A percentile compares a stretch with the other conserved stretches of the same genome.
These are phyloP conservation scores for Carex parvula DNA, from an alignment of 176 grass and related monocot genomes.

Conservation along the genomic window DNA sequence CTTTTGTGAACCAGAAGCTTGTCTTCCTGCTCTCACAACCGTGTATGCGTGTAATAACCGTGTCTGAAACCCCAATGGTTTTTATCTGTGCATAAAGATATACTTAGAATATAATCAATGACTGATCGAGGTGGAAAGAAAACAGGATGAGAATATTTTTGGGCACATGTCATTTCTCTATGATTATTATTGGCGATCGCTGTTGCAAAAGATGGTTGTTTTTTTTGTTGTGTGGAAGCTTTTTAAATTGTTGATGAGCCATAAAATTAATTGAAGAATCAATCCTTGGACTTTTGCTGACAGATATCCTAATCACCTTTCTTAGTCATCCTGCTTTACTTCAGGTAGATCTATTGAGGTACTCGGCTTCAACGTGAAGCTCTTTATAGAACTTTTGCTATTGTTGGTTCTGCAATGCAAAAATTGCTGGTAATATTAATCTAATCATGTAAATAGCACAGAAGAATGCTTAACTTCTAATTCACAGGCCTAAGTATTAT, in stretches of 20 bases:
- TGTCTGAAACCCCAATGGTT: constrained; percentile 1
- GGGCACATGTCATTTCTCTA: constrained; percentile 27
- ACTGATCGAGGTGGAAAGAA: constrained; percentile 17
- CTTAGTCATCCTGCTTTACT: constrained; percentile 20
- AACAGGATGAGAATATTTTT: constrained; percentile 27
- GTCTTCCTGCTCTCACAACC: constrained; percentile 9
- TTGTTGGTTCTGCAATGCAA: not conserved
- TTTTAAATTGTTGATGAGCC: constrained; percentile 16
- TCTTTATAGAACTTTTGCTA: not conserved
- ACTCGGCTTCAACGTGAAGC: constrained; percentile 19
- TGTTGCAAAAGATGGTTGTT: constrained; percentile 19
- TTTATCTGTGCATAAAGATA: constrained; percentile 25
- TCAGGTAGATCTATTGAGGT: constrained; percentile 16
- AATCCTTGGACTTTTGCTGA: constrained; percentile 19
- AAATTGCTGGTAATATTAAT: not conserved
- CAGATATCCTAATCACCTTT: constrained; percentile 26
- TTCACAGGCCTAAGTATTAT: not conserved
- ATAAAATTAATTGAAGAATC: constrained; percentile 12
- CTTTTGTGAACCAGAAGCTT: constrained; percentile 27
- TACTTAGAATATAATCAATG: constrained; percentile 28
- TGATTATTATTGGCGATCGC: constrained; percentile 20
- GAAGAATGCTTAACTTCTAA: not conserved
- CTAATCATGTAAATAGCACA: not conserved
- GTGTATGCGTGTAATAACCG: constrained; percentile 1
- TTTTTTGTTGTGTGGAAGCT: constrained; percentile 26